Percentiles rank a stretch among this genome's conserved stretches.
phyloP scores from a whole-genome alignment of 495 filamentous ascomycete genomes.

The Hypoxylon subgilvum region DNA sequence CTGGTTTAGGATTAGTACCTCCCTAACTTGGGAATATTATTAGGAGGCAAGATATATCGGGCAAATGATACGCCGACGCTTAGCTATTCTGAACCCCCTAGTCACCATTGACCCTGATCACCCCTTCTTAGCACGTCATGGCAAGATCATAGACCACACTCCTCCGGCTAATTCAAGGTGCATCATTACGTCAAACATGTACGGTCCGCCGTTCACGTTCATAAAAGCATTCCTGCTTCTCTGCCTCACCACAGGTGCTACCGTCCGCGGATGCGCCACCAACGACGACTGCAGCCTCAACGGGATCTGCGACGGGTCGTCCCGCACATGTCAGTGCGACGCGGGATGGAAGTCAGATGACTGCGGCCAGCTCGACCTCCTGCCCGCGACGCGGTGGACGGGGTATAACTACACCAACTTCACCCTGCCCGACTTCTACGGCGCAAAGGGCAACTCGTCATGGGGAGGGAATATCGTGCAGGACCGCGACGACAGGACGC shows the following conservation, averaged over 20 bases:
- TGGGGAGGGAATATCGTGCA: constrained; percentile 49
- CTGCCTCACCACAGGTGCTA: neutral
- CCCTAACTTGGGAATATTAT: too few relatives aligned
- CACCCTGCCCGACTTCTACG: constrained; percentile 29
- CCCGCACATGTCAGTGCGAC: constrained; percentile 43
- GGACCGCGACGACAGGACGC: constrained; percentile 36
- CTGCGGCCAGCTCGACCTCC: constrained; percentile 48
- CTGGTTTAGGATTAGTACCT: too few relatives aligned
- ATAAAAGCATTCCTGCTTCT: constrained; percentile 32
- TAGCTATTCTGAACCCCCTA: too few relatives aligned
- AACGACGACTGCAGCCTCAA: constrained; percentile 54
- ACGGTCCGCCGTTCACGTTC: constrained; percentile 52
- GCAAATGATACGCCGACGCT: too few relatives aligned
- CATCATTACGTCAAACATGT: constrained; percentile 41
- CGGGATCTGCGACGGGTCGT: constrained; percentile 40
- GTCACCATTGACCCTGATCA: too few relatives aligned
- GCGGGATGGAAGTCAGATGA: constrained; percentile 47
- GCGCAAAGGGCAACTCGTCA: constrained; percentile 43
- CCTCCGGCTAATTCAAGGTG: neutral
- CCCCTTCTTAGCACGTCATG: neutral
- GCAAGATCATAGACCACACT: neutral
- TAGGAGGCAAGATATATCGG: too few relatives aligned
- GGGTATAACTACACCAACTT: constrained; percentile 47
- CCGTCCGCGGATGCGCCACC: constrained; percentile 27
- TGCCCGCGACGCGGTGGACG: constrained; percentile 35